Evolutionary conservation across 2,329 filamentous ascomycete genomes (phyloP), one percentile per base, ranked within the genome.

Genomic region (Didymella lethalis): DNA sequence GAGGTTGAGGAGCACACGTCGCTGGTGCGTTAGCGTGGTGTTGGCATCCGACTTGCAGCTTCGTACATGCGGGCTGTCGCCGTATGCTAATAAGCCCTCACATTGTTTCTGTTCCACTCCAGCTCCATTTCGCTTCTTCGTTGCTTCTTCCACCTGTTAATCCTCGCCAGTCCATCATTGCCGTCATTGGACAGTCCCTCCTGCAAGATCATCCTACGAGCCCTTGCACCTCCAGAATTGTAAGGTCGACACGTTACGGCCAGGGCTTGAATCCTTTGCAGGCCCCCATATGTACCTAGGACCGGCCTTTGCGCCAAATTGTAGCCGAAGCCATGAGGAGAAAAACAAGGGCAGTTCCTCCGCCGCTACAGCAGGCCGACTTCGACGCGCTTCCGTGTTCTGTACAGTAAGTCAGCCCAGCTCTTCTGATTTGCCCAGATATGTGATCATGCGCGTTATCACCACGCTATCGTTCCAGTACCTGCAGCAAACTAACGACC

Each of bases 321-420:
- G 57, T 52, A 54, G 52, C 64, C 66, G 59, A 36, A 55, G 64
- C 67, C 66, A 76, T 76, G 72, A 68, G 55, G 61, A 69, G 59
- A 52, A 74, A 64, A 64, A 57, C 58, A 50, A 72, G 59, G 62
- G 59, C 57, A 36, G 50, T 59, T 48, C 60, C 41, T 54, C 56
- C 71, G 64, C 64, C 66, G 48, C 64, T 76, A 52, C 70, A 70
- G 57, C 71, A 77, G 63, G 75, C 76, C 56, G 77, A 81, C 55
- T 81, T 76, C 67, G 75, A 77, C 48, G 68, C 74, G 34, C 71
- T 82, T 61, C 80, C 80, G 20, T 51, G 70, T 64, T 77, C 78
- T 56, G 73, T 82, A 49, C 77, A 79, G 80, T 81, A 75, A 69
- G 78, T 78, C 20, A 16, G 25, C 49, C 40, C 25, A 50, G n/a